Percentiles rank a stretch among this genome's conserved stretches.
phyloP scores from a whole-genome alignment of 768 basidiomycete genomes.

The Podaxis mareebaensis region DNA sequence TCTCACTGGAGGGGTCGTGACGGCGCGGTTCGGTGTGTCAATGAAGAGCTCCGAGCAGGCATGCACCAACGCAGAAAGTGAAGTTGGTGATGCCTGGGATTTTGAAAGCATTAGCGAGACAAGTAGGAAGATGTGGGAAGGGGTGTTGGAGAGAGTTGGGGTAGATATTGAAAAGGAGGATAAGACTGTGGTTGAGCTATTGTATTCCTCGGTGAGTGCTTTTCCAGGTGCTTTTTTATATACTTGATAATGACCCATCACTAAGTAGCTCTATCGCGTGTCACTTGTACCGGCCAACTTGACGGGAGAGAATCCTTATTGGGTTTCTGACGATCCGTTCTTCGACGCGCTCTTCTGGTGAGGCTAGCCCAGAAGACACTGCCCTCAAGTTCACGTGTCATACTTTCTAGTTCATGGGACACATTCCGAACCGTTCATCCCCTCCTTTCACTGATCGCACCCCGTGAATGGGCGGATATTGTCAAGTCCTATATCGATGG shows the following conservation, averaged over 20 bases:
- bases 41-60: slow-evolving; percentile 54
- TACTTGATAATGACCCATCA: neutral
- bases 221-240: neutral
- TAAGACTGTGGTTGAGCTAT: slow-evolving; percentile 40
- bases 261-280: slow-evolving; percentile 44
- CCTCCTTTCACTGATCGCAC: slow-evolving; percentile 44
- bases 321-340: slow-evolving; percentile 46
- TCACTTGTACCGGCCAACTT: slow-evolving; percentile 53
- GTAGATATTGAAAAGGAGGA: slow-evolving; percentile 38
- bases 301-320: slow-evolving; percentile 53
- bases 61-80: slow-evolving; percentile 56
- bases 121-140: slow-evolving; percentile 43
- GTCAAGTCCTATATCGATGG: slow-evolving; percentile 52
- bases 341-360: slow-evolving; percentile 55
- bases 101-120: slow-evolving; percentile 41
- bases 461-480: slow-evolving; percentile 47
- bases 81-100: slow-evolving; percentile 47
- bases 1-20: slow-evolving; percentile 28
- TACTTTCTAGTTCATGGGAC: slow-evolving; percentile 47
- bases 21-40: slow-evolving; percentile 59
- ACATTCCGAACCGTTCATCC: slow-evolving; percentile 55
- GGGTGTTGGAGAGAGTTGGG: slow-evolving; percentile 37
- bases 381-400: neutral
- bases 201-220: slow-evolving; percentile 46
- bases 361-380: slow-evolving; percentile 10